Evolutionary conservation across 345 rosid genomes (phyloP).

Genomic region (Euphorbia peplus): DNA sequence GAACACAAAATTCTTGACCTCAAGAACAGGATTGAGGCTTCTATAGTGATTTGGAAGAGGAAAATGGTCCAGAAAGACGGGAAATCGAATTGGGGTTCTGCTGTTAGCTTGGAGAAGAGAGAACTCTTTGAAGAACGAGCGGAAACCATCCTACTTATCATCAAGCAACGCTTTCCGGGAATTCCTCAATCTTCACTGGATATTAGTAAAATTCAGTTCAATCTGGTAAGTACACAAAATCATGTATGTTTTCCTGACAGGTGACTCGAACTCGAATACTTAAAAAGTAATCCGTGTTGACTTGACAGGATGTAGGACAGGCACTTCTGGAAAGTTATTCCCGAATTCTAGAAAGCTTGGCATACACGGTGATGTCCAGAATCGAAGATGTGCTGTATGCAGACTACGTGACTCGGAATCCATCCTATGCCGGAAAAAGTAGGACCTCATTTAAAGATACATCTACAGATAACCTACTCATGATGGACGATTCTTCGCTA

Average conservation of each 20-base stretch:
- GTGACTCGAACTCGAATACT: neutral
- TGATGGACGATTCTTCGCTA: slow-evolving; percentile 3
- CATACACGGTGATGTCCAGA: slow-evolving; percentile 66
- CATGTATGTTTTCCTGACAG: neutral
- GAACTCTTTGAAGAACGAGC: slow-evolving; percentile 91
- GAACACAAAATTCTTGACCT: slow-evolving; percentile 82
- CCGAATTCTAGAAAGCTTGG: slow-evolving; percentile 78
- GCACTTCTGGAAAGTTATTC: slow-evolving; percentile 86
- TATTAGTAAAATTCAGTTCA: slow-evolving; percentile 80
- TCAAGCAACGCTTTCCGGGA: slow-evolving; percentile 80
- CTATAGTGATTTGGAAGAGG: slow-evolving; percentile 81
- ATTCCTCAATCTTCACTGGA: slow-evolving; percentile 79
- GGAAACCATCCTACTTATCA: slow-evolving; percentile 66
- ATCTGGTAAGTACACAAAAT: slow-evolving; percentile 40
- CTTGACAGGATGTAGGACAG: slow-evolving; percentile 73
- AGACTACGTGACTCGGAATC: slow-evolving; percentile 53
- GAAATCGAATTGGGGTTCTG: slow-evolving; percentile 83
- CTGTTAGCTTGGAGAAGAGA: slow-evolving; percentile 80
- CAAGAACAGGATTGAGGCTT: slow-evolving; percentile 86
- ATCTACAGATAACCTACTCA: slow-evolving; percentile 8
- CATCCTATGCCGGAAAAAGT: slow-evolving; percentile 35
- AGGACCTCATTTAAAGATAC: slow-evolving; percentile 30
- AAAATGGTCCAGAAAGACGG: slow-evolving; percentile 79
- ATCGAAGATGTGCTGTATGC: slow-evolving; percentile 78
- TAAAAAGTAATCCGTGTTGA: slow-evolving; percentile 8